Evolutionary conservation across 495 filamentous ascomycete species (phyloP), one percentile per base, ranked within the genome.

Genomic region (Acidiella bohemica): DNA sequence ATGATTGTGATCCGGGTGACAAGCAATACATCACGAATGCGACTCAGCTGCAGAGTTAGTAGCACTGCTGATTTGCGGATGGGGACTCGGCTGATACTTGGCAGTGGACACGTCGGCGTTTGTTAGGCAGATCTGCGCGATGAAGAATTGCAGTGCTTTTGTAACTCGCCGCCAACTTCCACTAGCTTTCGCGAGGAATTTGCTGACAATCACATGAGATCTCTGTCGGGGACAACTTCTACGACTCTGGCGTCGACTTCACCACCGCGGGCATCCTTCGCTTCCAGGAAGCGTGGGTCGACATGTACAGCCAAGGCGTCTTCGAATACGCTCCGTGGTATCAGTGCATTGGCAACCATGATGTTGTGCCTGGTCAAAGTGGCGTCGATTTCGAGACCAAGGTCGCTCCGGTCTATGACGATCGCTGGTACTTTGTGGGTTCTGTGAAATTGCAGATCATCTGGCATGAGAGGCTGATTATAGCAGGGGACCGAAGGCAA

Each of bases 21-120:
- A 36, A 36, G 32, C 32, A 36, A 18, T 36, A 36, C 32, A 36
- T 36, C 32, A 36, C 32, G 11, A 36, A 36, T 18, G 32, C 32
- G 10, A 36, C 32, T 17, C 32, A 36, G n/a, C 11, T 36, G 32
- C 32, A 36, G 32, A 23, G n/a, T n/a, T n/a, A n/a, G n/a, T n/a
- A n/a, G n/a, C n/a, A n/a, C n/a, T n/a, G n/a, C n/a, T n/a, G n/a
- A n/a, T n/a, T n/a, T n/a, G n/a, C n/a, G n/a, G n/a, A n/a, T n/a
- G n/a, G n/a, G n/a, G n/a, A n/a, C n/a, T n/a, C n/a, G n/a, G n/a
- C n/a, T n/a, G n/a, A n/a, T n/a, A n/a, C n/a, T n/a, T n/a, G n/a
- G n/a, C n/a, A n/a, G n/a, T 36, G 32, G 32, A 36, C 6, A 36
- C 32, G 4, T 36, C 32, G 5, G 32, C 32, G 10, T 36, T 17